Evolutionary conservation across 176 grass and related monocot species (phyloP).

Genomic region (Pontederia paniculata): DNA sequence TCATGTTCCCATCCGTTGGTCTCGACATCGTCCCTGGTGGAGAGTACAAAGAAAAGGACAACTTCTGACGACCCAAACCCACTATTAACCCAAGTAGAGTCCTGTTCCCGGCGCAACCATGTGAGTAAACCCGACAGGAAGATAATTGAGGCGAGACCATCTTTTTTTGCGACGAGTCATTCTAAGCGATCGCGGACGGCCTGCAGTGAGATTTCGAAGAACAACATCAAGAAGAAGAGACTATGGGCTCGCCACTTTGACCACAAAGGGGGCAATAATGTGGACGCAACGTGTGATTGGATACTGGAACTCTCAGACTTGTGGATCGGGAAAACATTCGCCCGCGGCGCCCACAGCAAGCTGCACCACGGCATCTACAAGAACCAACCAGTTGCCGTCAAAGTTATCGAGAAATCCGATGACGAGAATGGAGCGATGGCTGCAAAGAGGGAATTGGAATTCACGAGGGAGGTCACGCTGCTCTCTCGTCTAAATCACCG

Average conservation of each 20-base stretch:
- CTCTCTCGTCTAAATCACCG: conserved; percentile 47
- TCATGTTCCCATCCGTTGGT: no score
- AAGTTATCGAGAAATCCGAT: conserved; percentile 41
- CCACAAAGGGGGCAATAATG: conserved; percentile 16
- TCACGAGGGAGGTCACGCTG: conserved; percentile 46
- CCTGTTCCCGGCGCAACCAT: no score
- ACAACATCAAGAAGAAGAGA: conserved; percentile 30
- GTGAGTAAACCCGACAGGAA: no score
- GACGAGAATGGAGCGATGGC: conserved; percentile 50
- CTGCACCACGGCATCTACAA: conserved; percentile 63
- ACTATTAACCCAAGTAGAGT: no score
- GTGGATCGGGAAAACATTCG: conserved; percentile 45
- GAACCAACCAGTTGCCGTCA: conserved; percentile 51
- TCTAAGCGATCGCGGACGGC: background rate
- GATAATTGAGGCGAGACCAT: no score
- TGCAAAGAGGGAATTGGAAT: conserved; percentile 54
- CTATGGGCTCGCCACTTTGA: conserved; percentile 25
- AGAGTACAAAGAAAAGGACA: no score
- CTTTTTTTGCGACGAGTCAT: background rate
- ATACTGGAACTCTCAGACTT: conserved; percentile 47
- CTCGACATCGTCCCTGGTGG: no score
- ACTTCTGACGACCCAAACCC: no score
- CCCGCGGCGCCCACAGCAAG: conserved; percentile 47
- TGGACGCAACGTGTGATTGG: conserved; percentile 35
- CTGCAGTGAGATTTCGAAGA: conserved; percentile 27